Evolutionary conservation across 2,329 filamentous ascomycete genomes (phyloP), one percentile per base, ranked within the genome.

Genomic region (Acarospora socialis): DNA sequence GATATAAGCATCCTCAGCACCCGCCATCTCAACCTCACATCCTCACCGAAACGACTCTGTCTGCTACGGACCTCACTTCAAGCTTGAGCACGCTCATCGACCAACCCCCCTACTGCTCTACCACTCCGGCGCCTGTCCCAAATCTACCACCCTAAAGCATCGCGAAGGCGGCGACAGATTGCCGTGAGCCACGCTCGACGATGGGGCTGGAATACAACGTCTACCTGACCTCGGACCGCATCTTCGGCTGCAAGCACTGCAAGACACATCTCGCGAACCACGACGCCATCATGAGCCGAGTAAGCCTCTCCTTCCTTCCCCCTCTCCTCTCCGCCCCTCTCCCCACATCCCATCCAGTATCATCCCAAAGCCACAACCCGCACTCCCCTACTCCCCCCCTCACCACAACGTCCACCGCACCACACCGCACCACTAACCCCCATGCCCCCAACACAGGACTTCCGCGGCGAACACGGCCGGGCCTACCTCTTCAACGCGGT

Each of bases 381-480:
- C 14, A 8, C 12, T 33, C 26, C 23, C 20, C 43, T 43, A 15
- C 43, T 35, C 15, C 22, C 30, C 12, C 15, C 21, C 33, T 34
- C 24, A n/a, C n/a, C n/a, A n/a, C 18, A 21, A 21, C 25, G 27
- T 17, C 26, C 23, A 15, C 7, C 27, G 21, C 15, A 16, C n/a
- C 13, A 29, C 16, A 3, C 18, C n/a, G n/a, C n/a, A n/a, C n/a
- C n/a, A 19, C 19, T 22, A 22, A n/a, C n/a, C 21, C 15, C 12
- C 33, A 28, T 37, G 5, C 18, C 18, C 10, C 14, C 23, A n/a
- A 9, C 5, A 21, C 55, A 95, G 84, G 94, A 92, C 62, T 98
- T 98, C 65, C 83, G 90, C 40, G 90, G 90, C 49, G 87, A 95
- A 56, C 87, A 95, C 57, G 90, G 90, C 53, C 95, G 95, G 62